Evolutionary conservation across 176 grass and related monocot species (phyloP).

Genomic region (Olyra latifolia): DNA sequence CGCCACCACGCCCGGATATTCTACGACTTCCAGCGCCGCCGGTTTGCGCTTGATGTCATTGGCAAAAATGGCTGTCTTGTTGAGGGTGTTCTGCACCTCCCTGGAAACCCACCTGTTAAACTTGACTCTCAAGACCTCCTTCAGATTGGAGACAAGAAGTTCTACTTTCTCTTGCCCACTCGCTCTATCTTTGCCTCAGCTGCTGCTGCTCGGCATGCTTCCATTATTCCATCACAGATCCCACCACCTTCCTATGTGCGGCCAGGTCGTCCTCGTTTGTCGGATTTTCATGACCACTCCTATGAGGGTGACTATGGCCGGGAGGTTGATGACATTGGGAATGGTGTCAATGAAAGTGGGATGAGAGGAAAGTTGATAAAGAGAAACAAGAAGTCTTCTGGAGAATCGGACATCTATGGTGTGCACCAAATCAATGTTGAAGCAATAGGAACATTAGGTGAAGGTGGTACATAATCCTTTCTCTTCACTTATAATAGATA

Average conservation of each 20-base stretch:
- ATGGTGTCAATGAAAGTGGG: conserved; percentile 34
- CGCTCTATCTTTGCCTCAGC: conserved; percentile 74
- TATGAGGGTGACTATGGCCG: conserved; percentile 51
- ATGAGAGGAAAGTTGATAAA: conserved; percentile 40
- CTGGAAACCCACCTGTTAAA: conserved; percentile 69
- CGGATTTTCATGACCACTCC: conserved; percentile 46
- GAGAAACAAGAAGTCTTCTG: conserved; percentile 46
- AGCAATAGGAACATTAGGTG: conserved; percentile 49
- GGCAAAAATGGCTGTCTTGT: conserved; percentile 91
- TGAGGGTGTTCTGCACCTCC: conserved; percentile 78
- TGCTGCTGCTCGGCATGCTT: conserved; percentile 46
- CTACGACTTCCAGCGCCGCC: conserved; percentile 86
- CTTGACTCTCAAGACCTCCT: conserved; percentile 89
- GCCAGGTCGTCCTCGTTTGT: conserved; percentile 47
- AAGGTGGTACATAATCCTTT: conserved; percentile 23
- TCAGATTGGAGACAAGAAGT: conserved; percentile 92
- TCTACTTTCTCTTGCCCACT: conserved; percentile 83
- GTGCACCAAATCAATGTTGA: conserved; percentile 50
- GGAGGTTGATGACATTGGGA: conserved; percentile 53
- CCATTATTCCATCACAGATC: conserved; percentile 41
- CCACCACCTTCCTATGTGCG: conserved; percentile 27
- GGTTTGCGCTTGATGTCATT: conserved; percentile 86
- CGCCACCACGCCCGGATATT: conserved; percentile 87
- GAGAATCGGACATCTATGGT: conserved; percentile 45
- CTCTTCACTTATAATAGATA: neutral